Percentiles rank a stretch among this genome's conserved stretches.
phyloP scores from a whole-genome alignment of 1,139 yeast genomes.

The Trichomonascaceae sp. region DNA sequence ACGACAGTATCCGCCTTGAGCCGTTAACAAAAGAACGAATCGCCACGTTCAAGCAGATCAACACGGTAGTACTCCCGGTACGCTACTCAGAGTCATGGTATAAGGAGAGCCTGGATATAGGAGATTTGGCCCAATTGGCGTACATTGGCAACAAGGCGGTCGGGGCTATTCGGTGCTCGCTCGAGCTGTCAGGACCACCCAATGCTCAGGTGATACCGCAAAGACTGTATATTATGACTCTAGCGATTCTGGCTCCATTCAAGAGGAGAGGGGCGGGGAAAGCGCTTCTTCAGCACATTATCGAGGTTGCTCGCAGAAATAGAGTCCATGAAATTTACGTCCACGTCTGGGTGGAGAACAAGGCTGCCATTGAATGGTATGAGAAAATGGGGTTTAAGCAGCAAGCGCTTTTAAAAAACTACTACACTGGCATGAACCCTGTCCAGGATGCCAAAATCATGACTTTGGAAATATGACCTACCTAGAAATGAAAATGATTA shows the following conservation, averaged over 20 bases:
- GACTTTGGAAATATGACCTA: constrained; percentile 4
- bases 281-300: constrained; percentile 39
- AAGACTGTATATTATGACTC: constrained; percentile 39
- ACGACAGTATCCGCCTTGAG: constrained; percentile 30
- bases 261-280: constrained; percentile 50
- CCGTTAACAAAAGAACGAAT: constrained; percentile 37
- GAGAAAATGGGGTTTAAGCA: constrained; percentile 37
- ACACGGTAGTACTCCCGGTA: constrained; percentile 33
- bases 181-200: constrained; percentile 31
- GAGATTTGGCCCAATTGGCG: constrained; percentile 28
- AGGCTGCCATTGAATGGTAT: constrained; percentile 43
- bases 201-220: constrained; percentile 25
- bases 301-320: constrained; percentile 37
- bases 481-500: background rate
- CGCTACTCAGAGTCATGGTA: constrained; percentile 39
- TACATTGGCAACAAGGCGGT: constrained; percentile 57
- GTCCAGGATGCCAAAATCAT: constrained; percentile 21
- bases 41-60: constrained; percentile 37
- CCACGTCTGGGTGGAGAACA: constrained; percentile 43
- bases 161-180: constrained; percentile 41
- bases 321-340: constrained; percentile 45
- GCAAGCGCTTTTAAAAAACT: constrained; percentile 32
- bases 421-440: constrained; percentile 32
- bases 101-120: constrained; percentile 28
- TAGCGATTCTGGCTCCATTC: constrained; percentile 55